These are phyloP conservation scores for Penicillium sp. DNA, from an alignment of 2,329 filamentous ascomycete species.

Conservation along the genomic window DNA sequence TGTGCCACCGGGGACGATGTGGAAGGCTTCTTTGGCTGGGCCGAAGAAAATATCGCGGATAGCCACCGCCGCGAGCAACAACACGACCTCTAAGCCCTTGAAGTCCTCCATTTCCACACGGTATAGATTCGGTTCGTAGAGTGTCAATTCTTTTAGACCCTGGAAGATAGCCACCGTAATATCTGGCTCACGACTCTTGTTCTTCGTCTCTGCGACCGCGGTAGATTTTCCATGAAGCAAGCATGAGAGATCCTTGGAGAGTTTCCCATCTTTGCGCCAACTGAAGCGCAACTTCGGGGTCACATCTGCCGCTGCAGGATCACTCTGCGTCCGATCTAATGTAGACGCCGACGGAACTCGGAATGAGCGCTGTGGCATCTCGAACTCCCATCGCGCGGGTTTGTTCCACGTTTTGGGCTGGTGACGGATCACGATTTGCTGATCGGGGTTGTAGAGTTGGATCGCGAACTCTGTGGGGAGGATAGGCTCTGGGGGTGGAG, in stretches of 20 bases:
- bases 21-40: conserved; percentile 74
- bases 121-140: conserved; percentile 91
- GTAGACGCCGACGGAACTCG: conserved; percentile 74
- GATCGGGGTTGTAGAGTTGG: conserved; percentile 92
- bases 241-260: conserved; percentile 86
- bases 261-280: conserved; percentile 84
- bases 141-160: conserved; percentile 72
- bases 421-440: conserved; percentile 68
- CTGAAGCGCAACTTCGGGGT: conserved; percentile 79
- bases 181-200: conserved; percentile 84
- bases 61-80: conserved; percentile 62
- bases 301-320: conserved; percentile 55
- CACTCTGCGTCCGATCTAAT: conserved; percentile 71
- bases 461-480: conserved; percentile 79
- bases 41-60: conserved; percentile 65
- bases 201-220: conserved; percentile 62
- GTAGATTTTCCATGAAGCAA: conserved; percentile 78
- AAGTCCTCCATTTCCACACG: conserved; percentile 90
- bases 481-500: conserved; percentile 68
- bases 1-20: conserved; percentile 50
- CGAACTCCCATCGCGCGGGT: conserved; percentile 84
- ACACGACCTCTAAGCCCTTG: conserved; percentile 84
- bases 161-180: conserved; percentile 91
- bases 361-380: conserved; percentile 85
- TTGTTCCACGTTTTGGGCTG: conserved; percentile 77